Evolutionary conservation across 2,329 filamentous ascomycete species (phyloP).

Genomic region (Calonectria naviculata): DNA sequence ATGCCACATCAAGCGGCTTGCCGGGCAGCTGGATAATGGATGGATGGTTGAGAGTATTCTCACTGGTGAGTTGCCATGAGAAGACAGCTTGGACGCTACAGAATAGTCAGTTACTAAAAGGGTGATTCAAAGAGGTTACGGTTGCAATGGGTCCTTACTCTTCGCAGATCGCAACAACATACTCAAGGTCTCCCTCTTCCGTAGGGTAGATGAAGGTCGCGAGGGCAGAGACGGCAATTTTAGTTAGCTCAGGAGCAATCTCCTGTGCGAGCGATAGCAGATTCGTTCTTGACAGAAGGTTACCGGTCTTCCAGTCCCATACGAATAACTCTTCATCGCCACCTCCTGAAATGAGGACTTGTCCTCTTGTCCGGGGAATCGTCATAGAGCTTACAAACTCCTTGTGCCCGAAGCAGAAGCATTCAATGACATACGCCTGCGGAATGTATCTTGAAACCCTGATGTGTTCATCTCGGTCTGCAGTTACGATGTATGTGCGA

Average conservation of each 20-base stretch:
- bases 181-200: slow-evolving; percentile 40
- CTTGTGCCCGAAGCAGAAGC: slow-evolving; percentile 88
- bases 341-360: slow-evolving; percentile 85
- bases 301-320: slow-evolving; percentile 81
- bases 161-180: slow-evolving; percentile 66
- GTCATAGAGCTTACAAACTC: slow-evolving; percentile 86
- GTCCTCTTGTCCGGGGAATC: slow-evolving; percentile 64
- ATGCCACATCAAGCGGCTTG: slow-evolving; percentile 70
- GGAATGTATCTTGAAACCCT: slow-evolving; percentile 84
- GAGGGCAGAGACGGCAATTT: slow-evolving; percentile 61
- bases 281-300: slow-evolving; percentile 64
- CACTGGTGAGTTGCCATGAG: slow-evolving; percentile 64
- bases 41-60: slow-evolving; percentile 61
- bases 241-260: slow-evolving; percentile 48
- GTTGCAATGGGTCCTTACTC: slow-evolving; percentile 56
- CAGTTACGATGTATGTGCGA: slow-evolving; percentile 64
- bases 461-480: slow-evolving; percentile 78
- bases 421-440: slow-evolving; percentile 89
- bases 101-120: slow-evolving; percentile 21
- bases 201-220: slow-evolving; percentile 47
- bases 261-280: slow-evolving; percentile 58
- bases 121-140: neutral
- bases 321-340: slow-evolving; percentile 83
- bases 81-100: slow-evolving; percentile 71
- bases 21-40: slow-evolving; percentile 66